These are phyloP conservation scores for Nymphaea colorata DNA, from an alignment of 164 flowering plant species.

Conservation along the genomic window DNA sequence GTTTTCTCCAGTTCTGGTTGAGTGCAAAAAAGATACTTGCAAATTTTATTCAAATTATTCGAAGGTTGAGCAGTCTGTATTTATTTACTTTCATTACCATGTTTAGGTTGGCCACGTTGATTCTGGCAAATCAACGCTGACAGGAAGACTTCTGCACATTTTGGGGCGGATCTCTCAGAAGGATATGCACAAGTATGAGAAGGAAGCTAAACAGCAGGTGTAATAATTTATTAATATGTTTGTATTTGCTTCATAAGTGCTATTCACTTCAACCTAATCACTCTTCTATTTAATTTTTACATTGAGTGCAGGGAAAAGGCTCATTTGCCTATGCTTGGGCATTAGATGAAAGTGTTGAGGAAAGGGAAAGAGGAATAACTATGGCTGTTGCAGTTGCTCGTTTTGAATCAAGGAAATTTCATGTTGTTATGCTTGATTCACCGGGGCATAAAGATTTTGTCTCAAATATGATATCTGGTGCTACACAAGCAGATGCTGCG, in stretches of 20 bases:
- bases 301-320: constrained; percentile 68
- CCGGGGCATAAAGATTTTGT: constrained; percentile 99
- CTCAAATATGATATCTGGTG: constrained; percentile 97
- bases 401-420: constrained; percentile 66
- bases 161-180: constrained; percentile 74
- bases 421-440: constrained; percentile 91
- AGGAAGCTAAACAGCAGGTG: constrained; percentile 77
- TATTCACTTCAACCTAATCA: no score
- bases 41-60: neutral
- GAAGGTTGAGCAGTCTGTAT: neutral
- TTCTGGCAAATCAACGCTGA: constrained; percentile 96
- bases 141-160: constrained; percentile 83
- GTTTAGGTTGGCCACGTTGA: constrained; percentile 97
- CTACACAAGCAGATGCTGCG: constrained; percentile 98
- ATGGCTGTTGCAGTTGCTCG: constrained; percentile 97
- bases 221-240: neutral
- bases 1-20: neutral
- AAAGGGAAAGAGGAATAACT: constrained; percentile 94
- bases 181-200: constrained; percentile 88
- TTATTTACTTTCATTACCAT: neutral
- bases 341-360: constrained; percentile 89
- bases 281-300: neutral
- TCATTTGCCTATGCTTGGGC: constrained; percentile 99
- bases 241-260: no score
- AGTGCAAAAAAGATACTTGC: no score